These are phyloP conservation scores for Phytophthora cryptogea DNA, from an alignment of 352 stramenopile species.

Conservation along the genomic window DNA sequence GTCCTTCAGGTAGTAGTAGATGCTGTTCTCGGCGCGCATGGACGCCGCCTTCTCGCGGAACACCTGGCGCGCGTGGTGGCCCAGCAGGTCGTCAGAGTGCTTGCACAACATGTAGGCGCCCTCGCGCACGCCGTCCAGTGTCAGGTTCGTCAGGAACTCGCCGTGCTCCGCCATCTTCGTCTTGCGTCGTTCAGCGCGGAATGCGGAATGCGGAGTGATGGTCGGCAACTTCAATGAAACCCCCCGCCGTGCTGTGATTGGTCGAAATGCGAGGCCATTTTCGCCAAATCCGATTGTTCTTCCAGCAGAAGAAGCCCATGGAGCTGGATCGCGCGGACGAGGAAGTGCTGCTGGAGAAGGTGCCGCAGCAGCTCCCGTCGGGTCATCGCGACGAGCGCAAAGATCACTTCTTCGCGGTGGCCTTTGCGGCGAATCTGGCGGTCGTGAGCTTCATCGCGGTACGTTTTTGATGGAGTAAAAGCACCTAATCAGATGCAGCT, in stretches of 20 bases:
- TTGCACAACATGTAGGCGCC: constrained; percentile 87
- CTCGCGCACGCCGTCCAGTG: constrained; percentile 77
- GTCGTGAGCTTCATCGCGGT: constrained; percentile 66
- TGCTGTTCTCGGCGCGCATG: constrained; percentile 79
- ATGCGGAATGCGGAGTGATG: constrained; percentile 14
- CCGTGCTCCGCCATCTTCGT: constrained; percentile 43
- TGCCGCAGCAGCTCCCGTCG: constrained; percentile 32
- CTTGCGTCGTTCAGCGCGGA: constrained; percentile 4
- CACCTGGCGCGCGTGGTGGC: constrained; percentile 76
- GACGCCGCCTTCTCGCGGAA: constrained; percentile 86
- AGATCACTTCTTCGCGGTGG: constrained; percentile 66
- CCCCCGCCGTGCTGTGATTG: constrained; percentile 12
- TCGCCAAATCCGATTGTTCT: constrained; percentile 24
- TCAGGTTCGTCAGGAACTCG: constrained; percentile 65
- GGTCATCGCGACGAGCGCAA: constrained; percentile 57
- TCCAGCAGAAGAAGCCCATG: constrained; percentile 36
- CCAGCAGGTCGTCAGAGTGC: constrained; percentile 80
- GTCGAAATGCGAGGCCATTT: constrained; percentile 14
- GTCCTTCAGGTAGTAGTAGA: constrained; percentile 89
- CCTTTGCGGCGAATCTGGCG: constrained; percentile 66
- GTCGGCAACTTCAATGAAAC: constrained; percentile 42
- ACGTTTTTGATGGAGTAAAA: constrained; percentile 5
- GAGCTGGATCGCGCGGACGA: constrained; percentile 68
- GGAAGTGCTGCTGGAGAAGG: constrained; percentile 66
- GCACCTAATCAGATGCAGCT: constrained; percentile 23